Base-by-base conservation (phyloP, 2,329 filamentous ascomycete species). In the Leptographium lundbergii region DNA sequence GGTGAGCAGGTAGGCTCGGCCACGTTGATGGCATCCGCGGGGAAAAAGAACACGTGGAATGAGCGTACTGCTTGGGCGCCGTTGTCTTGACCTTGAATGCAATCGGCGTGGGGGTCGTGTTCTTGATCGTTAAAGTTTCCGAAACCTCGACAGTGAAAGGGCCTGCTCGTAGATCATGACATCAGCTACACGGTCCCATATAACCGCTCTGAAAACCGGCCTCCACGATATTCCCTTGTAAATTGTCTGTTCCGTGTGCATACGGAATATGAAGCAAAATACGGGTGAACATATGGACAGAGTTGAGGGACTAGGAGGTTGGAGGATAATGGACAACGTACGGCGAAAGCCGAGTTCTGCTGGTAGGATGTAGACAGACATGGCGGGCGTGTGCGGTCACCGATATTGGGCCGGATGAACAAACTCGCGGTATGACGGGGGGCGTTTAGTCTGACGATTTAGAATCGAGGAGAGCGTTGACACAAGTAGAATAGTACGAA, bases 31-130 rank as follows among this genome's bases (percentile, higher is more conserved):
- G 24, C 48, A 27, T 39, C n/a, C 4, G n/a, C n/a, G n/a, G n/a
- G 6, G 2, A 13, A 24, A 32, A 11, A 13, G 29, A 47, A 5
- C 22, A 9, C 10, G n/a, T 4, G 19, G 7, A 25, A 1, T 5
- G 6, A 11, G 74, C 87, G 70, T 88, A 99, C 92, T 97, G 94
- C 77, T 97, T 97, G 39, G 94, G 94, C 56, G 94, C 94, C 63
- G 94, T 99, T 55, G 94, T 99, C 85, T 99, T 99, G 74, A 99
- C 94, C 81, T 88, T 88, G 77, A 88, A 88, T 47, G 84, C 84
- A 64, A 87, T 75, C 9, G 85, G 84, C 50, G 77, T 75, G 55
- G 75, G 73, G 69, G 81, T 85, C 52, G 80, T 76, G 73, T 88
- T 88, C 71, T 75, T 81, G 69, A 88, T 84, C 66, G 75, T 83